phyloP scores from a whole-genome alignment of 164 flowering plant genomes.

The Piper longum region DNA sequence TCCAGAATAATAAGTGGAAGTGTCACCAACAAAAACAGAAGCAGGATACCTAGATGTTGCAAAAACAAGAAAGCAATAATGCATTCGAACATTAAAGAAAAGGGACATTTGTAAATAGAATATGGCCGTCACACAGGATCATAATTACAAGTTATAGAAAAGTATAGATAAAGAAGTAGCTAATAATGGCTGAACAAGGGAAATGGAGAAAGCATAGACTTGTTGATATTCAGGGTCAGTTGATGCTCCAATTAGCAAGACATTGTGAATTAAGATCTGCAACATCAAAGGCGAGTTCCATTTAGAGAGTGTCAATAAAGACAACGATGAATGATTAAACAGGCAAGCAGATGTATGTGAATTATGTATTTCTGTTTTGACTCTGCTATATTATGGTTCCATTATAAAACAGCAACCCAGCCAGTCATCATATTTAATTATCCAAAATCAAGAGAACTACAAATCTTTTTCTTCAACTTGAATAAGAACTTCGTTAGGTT shows the following conservation, averaged over 20 bases:
- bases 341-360: not conserved
- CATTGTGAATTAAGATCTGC: constrained; percentile 84
- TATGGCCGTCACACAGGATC: not conserved
- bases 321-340: constrained; percentile 2
- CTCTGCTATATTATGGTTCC: too few species aligned
- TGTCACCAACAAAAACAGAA: constrained; percentile 97
- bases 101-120: not conserved
- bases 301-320: constrained; percentile 1
- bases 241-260: constrained; percentile 96
- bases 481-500: too few species aligned
- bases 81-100: not conserved
- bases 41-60: constrained; percentile 71
- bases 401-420: too few species aligned
- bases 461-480: too few species aligned
- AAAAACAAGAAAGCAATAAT: not conserved
- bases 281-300: constrained; percentile 3
- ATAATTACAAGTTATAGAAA: constrained; percentile 74
- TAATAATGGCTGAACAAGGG: constrained; percentile 75
- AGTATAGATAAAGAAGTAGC: constrained; percentile 80
- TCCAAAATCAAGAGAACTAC: too few species aligned
- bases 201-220: constrained; percentile 94
- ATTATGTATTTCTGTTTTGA: not conserved
- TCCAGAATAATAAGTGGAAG: constrained; percentile 94
- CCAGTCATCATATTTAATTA: too few species aligned
- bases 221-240: constrained; percentile 63